A percentile compares a stretch with the other conserved stretches of the same genome.
These are phyloP conservation scores for Leccinum arenicola DNA, from an alignment of 768 basidiomycete species.

Conservation along the genomic window DNA sequence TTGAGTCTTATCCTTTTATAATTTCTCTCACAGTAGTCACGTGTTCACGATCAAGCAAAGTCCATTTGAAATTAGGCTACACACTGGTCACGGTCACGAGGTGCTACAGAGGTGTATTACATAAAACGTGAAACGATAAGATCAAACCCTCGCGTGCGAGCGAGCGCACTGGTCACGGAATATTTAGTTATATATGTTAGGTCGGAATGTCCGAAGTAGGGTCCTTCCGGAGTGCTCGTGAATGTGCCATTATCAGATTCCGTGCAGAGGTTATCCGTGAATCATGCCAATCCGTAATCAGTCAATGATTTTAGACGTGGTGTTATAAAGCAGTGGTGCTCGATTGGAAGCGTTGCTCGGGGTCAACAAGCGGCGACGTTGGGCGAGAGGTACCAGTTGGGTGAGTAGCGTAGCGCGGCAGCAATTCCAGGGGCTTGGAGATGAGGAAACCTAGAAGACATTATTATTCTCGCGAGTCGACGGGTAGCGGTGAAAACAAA, in stretches of 20 bases:
- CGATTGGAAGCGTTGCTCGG: constrained; percentile 26
- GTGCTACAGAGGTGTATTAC: no score
- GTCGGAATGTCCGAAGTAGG: no score
- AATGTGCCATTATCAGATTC: constrained; percentile 12
- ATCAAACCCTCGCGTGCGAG: no score
- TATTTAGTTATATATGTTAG: no score
- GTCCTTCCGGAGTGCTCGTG: background rate
- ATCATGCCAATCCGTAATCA: constrained; percentile 21
- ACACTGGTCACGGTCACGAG: no score
- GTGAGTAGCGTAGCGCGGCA: constrained; percentile 55
- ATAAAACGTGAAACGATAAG: no score
- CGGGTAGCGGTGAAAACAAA: constrained; percentile 16
- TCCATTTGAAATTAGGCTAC: no score
- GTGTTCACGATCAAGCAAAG: no score
- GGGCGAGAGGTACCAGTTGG: constrained; percentile 31
- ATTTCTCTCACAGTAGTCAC: no score
- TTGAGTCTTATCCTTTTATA: no score
- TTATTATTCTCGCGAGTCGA: constrained; percentile 4
- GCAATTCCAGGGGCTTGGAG: constrained; percentile 57
- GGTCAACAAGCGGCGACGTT: constrained; percentile 16
- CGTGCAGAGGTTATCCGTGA: constrained; percentile 8
- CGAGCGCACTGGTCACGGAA: no score
- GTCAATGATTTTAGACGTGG: constrained; percentile 12
- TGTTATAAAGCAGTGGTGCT: constrained; percentile 28
- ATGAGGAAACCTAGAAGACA: constrained; percentile 47